Evolutionary conservation across 2,329 filamentous ascomycete genomes (phyloP).

Genomic region (Pseudonectria buxi): DNA sequence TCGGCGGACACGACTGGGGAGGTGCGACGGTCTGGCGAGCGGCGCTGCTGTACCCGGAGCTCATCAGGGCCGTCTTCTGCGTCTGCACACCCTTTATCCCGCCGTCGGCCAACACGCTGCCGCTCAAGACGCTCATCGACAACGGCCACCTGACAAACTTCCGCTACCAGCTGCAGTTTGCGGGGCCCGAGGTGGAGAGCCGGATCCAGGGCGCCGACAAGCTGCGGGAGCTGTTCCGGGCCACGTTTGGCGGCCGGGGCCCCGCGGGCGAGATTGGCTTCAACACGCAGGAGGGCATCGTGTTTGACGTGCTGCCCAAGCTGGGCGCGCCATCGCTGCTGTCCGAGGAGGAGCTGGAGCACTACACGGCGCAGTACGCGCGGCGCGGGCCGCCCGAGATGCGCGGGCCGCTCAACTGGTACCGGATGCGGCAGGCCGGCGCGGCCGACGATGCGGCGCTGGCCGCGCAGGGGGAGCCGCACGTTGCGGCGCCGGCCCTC

Average conservation of each 20-base stretch:
- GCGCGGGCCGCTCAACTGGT: slow-evolving; percentile 82
- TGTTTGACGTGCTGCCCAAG: slow-evolving; percentile 55
- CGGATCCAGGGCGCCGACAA: slow-evolving; percentile 50
- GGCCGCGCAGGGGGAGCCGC: slow-evolving; percentile 45
- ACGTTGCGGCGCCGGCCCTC: slow-evolving; percentile 58
- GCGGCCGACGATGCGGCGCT: slow-evolving; percentile 65
- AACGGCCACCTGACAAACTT: slow-evolving; percentile 58
- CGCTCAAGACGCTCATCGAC: slow-evolving; percentile 54
- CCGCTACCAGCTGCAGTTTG: slow-evolving; percentile 77
- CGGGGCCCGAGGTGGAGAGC: slow-evolving; percentile 58
- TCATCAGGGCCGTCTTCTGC: slow-evolving; percentile 69
- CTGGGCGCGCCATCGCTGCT: slow-evolving; percentile 54
- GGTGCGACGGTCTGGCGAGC: slow-evolving; percentile 69
- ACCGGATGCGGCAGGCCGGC: slow-evolving; percentile 67
- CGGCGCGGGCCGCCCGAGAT: slow-evolving; percentile 53
- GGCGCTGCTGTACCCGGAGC: slow-evolving; percentile 63
- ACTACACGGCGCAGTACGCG: slow-evolving; percentile 67
- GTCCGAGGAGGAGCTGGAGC: slow-evolving; percentile 63
- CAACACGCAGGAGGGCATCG: slow-evolving; percentile 52
- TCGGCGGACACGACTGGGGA: slow-evolving; percentile 94
- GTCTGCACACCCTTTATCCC: slow-evolving; percentile 70
- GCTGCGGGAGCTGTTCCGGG: slow-evolving; percentile 63
- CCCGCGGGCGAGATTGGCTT: slow-evolving; percentile 52
- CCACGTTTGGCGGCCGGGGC: slow-evolving; percentile 61
- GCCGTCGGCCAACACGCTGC: slow-evolving; percentile 45